These are phyloP conservation scores for Hanseniaspora valbyensis DNA, from an alignment of 805 yeast genomes.

Conservation along the genomic window DNA sequence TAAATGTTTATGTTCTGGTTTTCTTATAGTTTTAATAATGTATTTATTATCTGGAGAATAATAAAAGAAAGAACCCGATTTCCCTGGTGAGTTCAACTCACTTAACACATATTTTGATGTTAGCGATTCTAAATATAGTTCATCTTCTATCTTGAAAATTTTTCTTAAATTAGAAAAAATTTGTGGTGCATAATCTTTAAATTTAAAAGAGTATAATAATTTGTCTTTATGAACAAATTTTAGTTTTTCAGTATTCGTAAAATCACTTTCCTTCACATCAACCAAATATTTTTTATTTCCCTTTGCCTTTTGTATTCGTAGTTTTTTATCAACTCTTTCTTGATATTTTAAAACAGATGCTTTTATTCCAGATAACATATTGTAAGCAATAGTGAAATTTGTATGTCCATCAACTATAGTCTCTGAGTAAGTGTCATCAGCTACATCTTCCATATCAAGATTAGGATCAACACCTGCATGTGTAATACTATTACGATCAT, in stretches of 20 bases:
- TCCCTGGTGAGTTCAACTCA: constrained; percentile 91
- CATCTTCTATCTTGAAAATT: constrained; percentile 82
- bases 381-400: constrained; percentile 87
- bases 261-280: constrained; percentile 41
- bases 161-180: constrained; percentile 79
- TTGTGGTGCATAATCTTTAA: constrained; percentile 91
- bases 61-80: constrained; percentile 92
- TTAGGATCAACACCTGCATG: too few relatives aligned
- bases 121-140: constrained; percentile 83
- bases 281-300: neutral
- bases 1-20: constrained; percentile 78
- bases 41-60: constrained; percentile 87
- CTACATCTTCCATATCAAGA: constrained; percentile 38
- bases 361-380: constrained; percentile 93
- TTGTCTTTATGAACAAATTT: constrained; percentile 84
- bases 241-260: constrained; percentile 59
- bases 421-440: constrained; percentile 55
- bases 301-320: neutral
- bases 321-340: constrained; percentile 3
- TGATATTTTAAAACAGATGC: constrained; percentile 80
- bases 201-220: constrained; percentile 88
- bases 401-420: constrained; percentile 87
- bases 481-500: too few relatives aligned
- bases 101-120: constrained; percentile 87
- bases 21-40: constrained; percentile 92